A percentile compares a stretch with the other conserved stretches of the same genome.
Conservation (phyloP, 306 rosid genomes). For the Crataegus laevigata region DNA sequence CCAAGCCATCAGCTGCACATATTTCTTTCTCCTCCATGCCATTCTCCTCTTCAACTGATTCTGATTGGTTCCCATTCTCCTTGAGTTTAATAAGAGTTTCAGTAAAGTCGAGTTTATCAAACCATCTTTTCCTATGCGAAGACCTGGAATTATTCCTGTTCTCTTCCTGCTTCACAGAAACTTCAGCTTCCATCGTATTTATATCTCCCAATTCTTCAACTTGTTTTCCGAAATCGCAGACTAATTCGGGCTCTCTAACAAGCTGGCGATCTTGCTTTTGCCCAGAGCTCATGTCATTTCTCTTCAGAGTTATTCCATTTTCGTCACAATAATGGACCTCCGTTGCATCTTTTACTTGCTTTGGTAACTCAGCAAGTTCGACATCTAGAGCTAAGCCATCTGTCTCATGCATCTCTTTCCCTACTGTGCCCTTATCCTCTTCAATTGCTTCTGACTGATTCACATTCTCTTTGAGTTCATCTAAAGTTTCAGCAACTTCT, state of each 20-base stretch:
- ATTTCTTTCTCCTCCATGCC: constrained; percentile 29
- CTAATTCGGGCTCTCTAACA: constrained; percentile 26
- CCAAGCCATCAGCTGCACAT: constrained; percentile 34
- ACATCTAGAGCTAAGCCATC: constrained; percentile 25
- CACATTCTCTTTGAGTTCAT: constrained; percentile 28
- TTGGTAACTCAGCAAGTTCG: constrained; percentile 21
- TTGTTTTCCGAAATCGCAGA: constrained; percentile 18
- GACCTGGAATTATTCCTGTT: constrained; percentile 25
- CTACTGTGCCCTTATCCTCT: constrained; percentile 23
- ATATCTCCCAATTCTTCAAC: constrained; percentile 37
- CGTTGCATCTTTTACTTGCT: constrained; percentile 28
- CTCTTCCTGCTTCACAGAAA: constrained; percentile 29
- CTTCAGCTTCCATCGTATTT: constrained; percentile 27
- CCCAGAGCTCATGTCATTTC: constrained; percentile 22
- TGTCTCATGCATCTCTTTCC: constrained; percentile 29
- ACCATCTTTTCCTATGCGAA: constrained; percentile 35
- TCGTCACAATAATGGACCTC: constrained; percentile 13
- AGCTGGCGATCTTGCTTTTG: constrained; percentile 27
- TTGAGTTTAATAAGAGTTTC: constrained; percentile 33
- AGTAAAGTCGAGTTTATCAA: constrained; percentile 32
- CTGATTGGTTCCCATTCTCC: constrained; percentile 24
- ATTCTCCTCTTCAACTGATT: constrained; percentile 27
- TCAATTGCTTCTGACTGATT: constrained; percentile 20
- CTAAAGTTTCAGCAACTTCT: constrained; percentile 20
- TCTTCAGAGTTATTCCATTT: constrained; percentile 21